Percentiles rank a stretch among this genome's conserved stretches.
Conservation (phyloP, 805 yeast genomes). For the Candida ascalaphidarum region DNA sequence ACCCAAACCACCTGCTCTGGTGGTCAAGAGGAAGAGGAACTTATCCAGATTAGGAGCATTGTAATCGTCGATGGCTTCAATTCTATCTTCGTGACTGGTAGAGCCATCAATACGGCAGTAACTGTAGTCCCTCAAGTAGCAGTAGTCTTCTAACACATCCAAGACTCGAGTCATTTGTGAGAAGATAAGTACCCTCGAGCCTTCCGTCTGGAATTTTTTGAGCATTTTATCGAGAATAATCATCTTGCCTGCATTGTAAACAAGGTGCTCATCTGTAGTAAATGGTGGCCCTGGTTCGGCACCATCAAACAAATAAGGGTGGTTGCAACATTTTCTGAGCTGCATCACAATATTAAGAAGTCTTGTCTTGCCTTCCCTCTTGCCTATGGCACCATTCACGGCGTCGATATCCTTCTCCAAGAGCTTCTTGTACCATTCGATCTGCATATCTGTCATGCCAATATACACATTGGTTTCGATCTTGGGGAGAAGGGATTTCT, state of each 20-base stretch:
- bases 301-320: conserved; percentile 78
- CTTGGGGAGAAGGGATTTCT: conserved; percentile 67
- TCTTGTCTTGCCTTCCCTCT: conserved; percentile 68
- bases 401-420: conserved; percentile 79
- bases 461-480: conserved; percentile 67
- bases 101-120: conserved; percentile 81
- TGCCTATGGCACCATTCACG: conserved; percentile 74
- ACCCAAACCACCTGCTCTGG: conserved; percentile 89
- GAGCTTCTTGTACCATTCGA: conserved; percentile 66
- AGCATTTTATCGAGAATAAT: conserved; percentile 61
- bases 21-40: conserved; percentile 67
- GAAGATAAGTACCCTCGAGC: conserved; percentile 70
- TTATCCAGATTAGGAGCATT: conserved; percentile 67
- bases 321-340: conserved; percentile 76
- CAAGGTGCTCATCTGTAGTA: conserved; percentile 78
- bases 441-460: conserved; percentile 74
- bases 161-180: conserved; percentile 80
- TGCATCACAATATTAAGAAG: conserved; percentile 78
- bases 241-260: conserved; percentile 65
- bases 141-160: conserved; percentile 75
- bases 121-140: conserved; percentile 56
- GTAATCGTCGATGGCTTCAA: conserved; percentile 69
- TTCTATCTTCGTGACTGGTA: conserved; percentile 72
- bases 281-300: conserved; percentile 89
- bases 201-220: conserved; percentile 54